A percentile compares a stretch with the other conserved stretches of the same genome.
Conservation (phyloP, 1,284 basidiomycete species). For the Cryptococcus sp. region DNA sequence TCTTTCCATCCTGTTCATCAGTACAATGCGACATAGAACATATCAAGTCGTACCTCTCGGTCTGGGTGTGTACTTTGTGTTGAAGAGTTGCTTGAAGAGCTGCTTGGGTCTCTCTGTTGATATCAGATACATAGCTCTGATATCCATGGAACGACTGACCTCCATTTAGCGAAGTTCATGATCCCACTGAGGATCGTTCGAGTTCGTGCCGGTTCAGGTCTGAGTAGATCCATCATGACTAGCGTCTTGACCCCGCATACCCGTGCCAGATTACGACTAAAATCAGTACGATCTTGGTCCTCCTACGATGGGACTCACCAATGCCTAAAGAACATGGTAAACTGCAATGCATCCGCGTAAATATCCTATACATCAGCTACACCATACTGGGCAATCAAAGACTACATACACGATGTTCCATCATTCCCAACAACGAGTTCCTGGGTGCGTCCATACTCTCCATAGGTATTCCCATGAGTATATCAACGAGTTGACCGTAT, state of each 20-base stretch:
- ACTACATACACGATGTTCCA: constrained; percentile 50
- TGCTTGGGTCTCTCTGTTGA: constrained; percentile 26
- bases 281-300: background rate
- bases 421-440: constrained; percentile 54
- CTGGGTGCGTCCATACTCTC: constrained; percentile 61
- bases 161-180: constrained; percentile 89
- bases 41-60: constrained; percentile 29
- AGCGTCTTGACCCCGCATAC: constrained; percentile 75
- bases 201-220: constrained; percentile 68
- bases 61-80: constrained; percentile 21
- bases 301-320: constrained; percentile 51
- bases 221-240: constrained; percentile 65
- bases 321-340: constrained; percentile 63
- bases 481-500: constrained; percentile 56
- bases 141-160: constrained; percentile 25
- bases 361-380: constrained; percentile 55
- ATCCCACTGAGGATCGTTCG: constrained; percentile 73
- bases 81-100: constrained; percentile 17
- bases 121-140: background rate
- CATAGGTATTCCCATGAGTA: constrained; percentile 62
- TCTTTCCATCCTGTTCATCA: constrained; percentile 33
- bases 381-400: background rate
- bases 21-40: background rate
- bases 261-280: constrained; percentile 61
- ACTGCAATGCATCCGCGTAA: constrained; percentile 56